These are phyloP conservation scores for Drechslerella stenobrocha DNA, from an alignment of 2,329 filamentous ascomycete species.

Conservation along the genomic window DNA sequence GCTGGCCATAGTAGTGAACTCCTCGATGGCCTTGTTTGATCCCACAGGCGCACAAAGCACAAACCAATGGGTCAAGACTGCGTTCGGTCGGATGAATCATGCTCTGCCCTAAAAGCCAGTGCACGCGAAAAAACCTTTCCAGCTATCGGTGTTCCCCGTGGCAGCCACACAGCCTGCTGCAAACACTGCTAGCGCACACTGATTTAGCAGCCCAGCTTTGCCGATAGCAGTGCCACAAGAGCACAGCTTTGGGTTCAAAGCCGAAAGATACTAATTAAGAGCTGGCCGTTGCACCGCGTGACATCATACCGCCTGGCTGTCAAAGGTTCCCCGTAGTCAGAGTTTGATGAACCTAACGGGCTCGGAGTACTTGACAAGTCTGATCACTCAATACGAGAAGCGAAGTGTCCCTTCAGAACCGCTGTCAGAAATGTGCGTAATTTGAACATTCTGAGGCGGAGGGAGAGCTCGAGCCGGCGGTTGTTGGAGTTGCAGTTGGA, in stretches of 20 bases:
- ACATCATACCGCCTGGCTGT: slow-evolving; percentile 58
- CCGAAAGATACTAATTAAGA: slow-evolving; percentile 61
- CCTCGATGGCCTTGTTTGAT: too few relatives aligned
- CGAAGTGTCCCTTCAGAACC: slow-evolving; percentile 63
- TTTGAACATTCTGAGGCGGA: slow-evolving; percentile 67
- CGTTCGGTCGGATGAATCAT: too few relatives aligned
- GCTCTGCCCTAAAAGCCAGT: too few relatives aligned
- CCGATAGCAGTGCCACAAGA: slow-evolving; percentile 55
- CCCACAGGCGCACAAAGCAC: too few relatives aligned
- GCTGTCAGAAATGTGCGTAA: slow-evolving; percentile 59
- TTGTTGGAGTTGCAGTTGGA: slow-evolving; percentile 67
- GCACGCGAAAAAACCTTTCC: too few relatives aligned
- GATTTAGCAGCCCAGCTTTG: too few relatives aligned
- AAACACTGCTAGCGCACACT: too few relatives aligned
- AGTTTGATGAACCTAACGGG: slow-evolving; percentile 52
- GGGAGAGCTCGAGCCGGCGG: slow-evolving; percentile 66
- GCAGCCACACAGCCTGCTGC: too few relatives aligned
- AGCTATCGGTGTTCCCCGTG: too few relatives aligned
- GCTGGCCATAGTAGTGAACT: too few relatives aligned
- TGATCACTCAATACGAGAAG: slow-evolving; percentile 63
- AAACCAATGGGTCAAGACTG: too few relatives aligned
- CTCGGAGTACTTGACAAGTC: slow-evolving; percentile 62
- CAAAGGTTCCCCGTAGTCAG: slow-evolving; percentile 35
- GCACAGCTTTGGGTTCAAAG: slow-evolving; percentile 62
- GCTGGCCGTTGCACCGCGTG: slow-evolving; percentile 59